These are phyloP conservation scores for Lodderomyces margitis DNA, from an alignment of 1,139 yeast species.

Conservation along the genomic window DNA sequence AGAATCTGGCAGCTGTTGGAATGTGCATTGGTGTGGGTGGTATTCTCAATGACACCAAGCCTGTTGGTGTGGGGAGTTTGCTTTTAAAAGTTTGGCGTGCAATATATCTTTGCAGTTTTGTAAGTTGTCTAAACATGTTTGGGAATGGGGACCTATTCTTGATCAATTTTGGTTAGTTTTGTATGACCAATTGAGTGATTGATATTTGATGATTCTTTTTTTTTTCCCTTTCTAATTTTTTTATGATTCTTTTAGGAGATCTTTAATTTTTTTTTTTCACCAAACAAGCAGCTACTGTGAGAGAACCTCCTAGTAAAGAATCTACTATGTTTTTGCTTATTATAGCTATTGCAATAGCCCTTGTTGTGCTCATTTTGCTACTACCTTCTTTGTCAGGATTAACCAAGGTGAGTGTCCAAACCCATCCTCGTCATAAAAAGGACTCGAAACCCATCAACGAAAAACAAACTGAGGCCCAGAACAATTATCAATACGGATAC, in stretches of 20 bases:
- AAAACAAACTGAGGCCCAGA: constrained; percentile 1
- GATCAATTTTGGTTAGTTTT: too few species aligned
- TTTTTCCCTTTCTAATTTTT: too few species aligned
- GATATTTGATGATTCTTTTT: too few species aligned
- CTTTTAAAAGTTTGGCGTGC: background rate
- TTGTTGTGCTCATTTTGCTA: constrained; percentile 30
- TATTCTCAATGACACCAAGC: background rate
- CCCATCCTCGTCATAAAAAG: constrained; percentile 14
- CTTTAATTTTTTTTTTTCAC: too few species aligned
- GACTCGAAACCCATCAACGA: background rate
- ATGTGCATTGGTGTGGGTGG: background rate
- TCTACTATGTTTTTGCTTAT: constrained; percentile 30
- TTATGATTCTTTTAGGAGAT: too few species aligned
- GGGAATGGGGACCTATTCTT: too few species aligned
- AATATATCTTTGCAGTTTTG: background rate
- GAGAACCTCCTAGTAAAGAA: too few species aligned
- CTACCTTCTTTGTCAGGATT: constrained; percentile 43
- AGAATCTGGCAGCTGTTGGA: constrained; percentile 13
- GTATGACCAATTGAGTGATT: too few species aligned
- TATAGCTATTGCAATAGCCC: constrained; percentile 23
- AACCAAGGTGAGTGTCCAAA: constrained; percentile 29
- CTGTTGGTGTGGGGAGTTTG: background rate
- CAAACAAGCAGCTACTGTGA: too few species aligned
- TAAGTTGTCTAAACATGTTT: background rate
- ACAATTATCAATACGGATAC: constrained; percentile 24